Conservation (phyloP, 2,329 filamentous ascomycete species). For the Phialophora verrucosa region DNA sequence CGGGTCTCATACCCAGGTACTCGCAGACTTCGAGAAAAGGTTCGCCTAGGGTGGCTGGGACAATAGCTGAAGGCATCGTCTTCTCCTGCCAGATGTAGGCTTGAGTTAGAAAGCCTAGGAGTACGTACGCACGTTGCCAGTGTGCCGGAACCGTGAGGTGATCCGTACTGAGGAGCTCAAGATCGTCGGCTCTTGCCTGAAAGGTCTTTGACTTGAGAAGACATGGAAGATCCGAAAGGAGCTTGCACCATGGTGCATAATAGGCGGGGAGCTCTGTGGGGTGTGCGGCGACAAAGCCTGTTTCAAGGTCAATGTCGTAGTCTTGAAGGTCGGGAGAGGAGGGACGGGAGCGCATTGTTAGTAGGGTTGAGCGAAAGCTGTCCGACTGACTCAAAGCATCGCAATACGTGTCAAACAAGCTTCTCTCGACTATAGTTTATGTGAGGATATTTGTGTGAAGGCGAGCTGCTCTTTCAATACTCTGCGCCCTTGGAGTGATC, state of each 20-base stretch:
- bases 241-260: slow-evolving; percentile 25
- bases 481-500: slow-evolving; percentile 11
- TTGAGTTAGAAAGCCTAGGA: slow-evolving; percentile 25
- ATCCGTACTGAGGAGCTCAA: slow-evolving; percentile 13
- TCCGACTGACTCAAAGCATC: background rate
- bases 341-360: slow-evolving; percentile 10
- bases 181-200: background rate
- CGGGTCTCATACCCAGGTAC: slow-evolving; percentile 23
- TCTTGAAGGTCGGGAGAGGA: slow-evolving; percentile 10
- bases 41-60: slow-evolving; percentile 19
- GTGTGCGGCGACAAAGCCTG: slow-evolving; percentile 22
- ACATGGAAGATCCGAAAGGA: slow-evolving; percentile 16
- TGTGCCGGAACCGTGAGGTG: slow-evolving; percentile 8
- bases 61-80: slow-evolving; percentile 6
- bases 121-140: slow-evolving; percentile 29
- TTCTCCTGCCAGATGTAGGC: slow-evolving; percentile 24
- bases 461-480: background rate
- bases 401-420: background rate
- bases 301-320: slow-evolving; percentile 18
- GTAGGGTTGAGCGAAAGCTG: background rate
- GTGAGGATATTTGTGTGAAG: background rate
- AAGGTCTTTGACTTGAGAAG: slow-evolving; percentile 15
- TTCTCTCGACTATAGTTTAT: background rate
- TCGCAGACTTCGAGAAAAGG: slow-evolving; percentile 27
- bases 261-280: slow-evolving; percentile 10